These are phyloP conservation scores for Huntiella savannae DNA, from an alignment of 2,329 filamentous ascomycete genomes.

Conservation along the genomic window DNA sequence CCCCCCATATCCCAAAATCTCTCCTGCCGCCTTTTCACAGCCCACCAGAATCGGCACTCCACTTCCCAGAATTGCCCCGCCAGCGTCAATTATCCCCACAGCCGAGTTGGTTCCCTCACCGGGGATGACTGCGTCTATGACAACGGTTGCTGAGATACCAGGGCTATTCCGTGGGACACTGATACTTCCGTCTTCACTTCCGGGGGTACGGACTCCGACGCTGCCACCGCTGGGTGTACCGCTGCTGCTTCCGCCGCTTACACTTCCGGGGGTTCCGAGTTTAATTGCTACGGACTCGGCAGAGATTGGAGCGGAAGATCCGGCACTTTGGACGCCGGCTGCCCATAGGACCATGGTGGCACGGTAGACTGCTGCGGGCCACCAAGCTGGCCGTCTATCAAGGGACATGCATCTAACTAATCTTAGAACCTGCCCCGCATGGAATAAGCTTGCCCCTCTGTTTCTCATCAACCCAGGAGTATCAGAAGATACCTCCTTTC, in stretches of 20 bases:
- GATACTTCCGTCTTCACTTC: too few species aligned
- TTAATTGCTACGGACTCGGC: neutral
- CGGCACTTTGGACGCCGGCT: slow-evolving; percentile 20
- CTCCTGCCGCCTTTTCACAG: slow-evolving; percentile 14
- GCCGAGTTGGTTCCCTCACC: too few species aligned
- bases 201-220: too few species aligned
- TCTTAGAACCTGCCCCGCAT: slow-evolving; percentile 47
- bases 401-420: slow-evolving; percentile 40
- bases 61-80: too few species aligned
- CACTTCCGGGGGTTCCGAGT: neutral
- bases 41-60: too few species aligned
- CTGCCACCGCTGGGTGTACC: too few species aligned
- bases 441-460: slow-evolving; percentile 44
- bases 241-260: neutral
- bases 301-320: slow-evolving; percentile 19
- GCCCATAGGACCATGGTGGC: slow-evolving; percentile 43
- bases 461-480: slow-evolving; percentile 38
- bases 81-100: too few species aligned
- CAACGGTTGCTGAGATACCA: neutral
- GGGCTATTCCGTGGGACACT: too few species aligned
- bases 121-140: neutral
- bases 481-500: slow-evolving; percentile 33
- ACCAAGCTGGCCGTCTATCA: slow-evolving; percentile 47
- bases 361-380: slow-evolving; percentile 52
- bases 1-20: slow-evolving; percentile 24